These are phyloP conservation scores for Tuber calosporum DNA, from an alignment of 495 filamentous ascomycete species.

Conservation along the genomic window DNA sequence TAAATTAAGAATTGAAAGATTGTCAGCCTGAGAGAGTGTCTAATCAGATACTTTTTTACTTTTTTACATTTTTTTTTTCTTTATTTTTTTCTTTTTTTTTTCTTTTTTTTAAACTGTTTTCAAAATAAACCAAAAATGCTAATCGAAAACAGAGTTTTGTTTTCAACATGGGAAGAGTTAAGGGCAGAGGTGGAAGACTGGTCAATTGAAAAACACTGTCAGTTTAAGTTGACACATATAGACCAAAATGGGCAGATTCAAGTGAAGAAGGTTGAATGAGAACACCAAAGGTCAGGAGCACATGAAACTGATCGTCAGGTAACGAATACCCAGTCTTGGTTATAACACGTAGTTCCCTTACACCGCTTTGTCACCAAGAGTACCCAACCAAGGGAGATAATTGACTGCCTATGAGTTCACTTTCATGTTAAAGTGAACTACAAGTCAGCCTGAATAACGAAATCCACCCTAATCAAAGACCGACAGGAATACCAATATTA, in stretches of 20 bases:
- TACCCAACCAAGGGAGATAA: no score
- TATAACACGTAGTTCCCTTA: neutral
- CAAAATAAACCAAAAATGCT: no score
- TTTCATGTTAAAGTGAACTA: constrained; percentile 2
- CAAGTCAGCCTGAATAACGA: neutral
- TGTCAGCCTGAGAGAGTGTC: neutral
- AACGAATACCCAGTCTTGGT: constrained; percentile 9
- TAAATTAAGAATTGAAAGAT: no score
- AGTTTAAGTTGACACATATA: constrained; percentile 4
- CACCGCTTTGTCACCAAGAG: neutral
- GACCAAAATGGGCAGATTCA: neutral
- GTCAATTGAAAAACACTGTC: constrained; percentile 9
- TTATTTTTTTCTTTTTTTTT: no score
- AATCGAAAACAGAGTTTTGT: neutral
- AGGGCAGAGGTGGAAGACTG: neutral
- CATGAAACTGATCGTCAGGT: neutral
- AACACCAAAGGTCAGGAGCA: neutral
- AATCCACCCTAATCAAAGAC: neutral
- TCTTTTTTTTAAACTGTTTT: no score
- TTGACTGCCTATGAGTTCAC: no score
- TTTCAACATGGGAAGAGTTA: neutral
- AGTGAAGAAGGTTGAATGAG: neutral
- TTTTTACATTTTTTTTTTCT: neutral
- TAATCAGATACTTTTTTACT: neutral
- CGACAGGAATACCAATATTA: neutral